Conservation (phyloP, 192 early-diverging fungal genomes). For the Coemansia furcata region DNA sequence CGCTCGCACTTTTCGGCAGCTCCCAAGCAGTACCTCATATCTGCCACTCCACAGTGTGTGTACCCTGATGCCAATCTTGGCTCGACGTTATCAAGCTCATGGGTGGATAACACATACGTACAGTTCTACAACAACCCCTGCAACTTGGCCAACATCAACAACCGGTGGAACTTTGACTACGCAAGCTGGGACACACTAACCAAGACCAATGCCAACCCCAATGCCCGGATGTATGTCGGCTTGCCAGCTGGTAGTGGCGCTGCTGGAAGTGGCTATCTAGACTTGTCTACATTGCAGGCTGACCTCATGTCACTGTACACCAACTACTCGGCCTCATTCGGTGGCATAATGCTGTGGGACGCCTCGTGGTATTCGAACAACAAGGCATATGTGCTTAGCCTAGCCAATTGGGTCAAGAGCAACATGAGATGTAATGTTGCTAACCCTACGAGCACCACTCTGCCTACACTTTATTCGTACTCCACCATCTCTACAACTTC, state of each 20-base stretch:
- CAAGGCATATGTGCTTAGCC: conserved; percentile 23
- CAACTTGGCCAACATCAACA: conserved; percentile 50
- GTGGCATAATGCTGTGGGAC: conserved; percentile 77
- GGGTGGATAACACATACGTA: conserved; percentile 66
- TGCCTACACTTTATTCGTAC: too few species aligned
- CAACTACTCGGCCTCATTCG: conserved; percentile 57
- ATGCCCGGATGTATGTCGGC: conserved; percentile 63
- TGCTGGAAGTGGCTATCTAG: conserved; percentile 61
- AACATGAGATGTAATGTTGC: conserved; percentile 30
- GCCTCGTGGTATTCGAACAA: conserved; percentile 64
- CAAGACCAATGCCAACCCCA: conserved; percentile 53
- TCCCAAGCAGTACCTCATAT: conserved; percentile 58
- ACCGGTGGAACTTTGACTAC: conserved; percentile 70
- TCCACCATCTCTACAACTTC: too few species aligned
- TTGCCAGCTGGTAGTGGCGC: conserved; percentile 59
- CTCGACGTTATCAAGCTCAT: conserved; percentile 53
- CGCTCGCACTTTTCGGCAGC: conserved; percentile 53
- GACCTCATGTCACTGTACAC: conserved; percentile 50
- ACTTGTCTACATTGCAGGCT: conserved; percentile 35
- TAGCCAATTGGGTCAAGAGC: conserved; percentile 42
- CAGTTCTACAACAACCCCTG: conserved; percentile 87
- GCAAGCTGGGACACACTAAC: conserved; percentile 64
- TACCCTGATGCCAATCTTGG: conserved; percentile 67
- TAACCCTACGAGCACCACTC: neutral
- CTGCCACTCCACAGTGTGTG: conserved; percentile 72